Evolutionary conservation across 371 early-diverging fungal species (phyloP).

Genomic region (Rhizopus sp.): DNA sequence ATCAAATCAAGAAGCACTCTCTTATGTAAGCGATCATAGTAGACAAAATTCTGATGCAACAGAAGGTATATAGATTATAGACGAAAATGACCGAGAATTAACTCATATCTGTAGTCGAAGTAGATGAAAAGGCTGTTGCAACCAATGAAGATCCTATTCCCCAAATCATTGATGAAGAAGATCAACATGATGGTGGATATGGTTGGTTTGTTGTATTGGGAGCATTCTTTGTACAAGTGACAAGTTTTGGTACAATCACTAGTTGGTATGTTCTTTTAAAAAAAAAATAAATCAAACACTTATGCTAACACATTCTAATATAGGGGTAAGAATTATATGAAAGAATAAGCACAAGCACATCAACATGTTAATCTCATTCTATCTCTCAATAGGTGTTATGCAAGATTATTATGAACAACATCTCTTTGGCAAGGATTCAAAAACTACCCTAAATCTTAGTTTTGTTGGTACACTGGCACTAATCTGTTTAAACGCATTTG

Average conservation of each 20-base stretch:
- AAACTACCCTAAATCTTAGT: slow-evolving; percentile 21
- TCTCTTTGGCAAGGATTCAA: slow-evolving; percentile 5
- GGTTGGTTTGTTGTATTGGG: slow-evolving; percentile 65
- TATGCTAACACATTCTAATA: slow-evolving; percentile 1
- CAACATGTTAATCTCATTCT: too few relatives aligned
- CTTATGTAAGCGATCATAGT: slow-evolving; percentile 1
- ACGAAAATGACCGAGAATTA: neutral
- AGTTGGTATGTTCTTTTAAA: too few relatives aligned
- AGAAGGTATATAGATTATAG: slow-evolving; percentile 8
- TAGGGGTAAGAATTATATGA: slow-evolving; percentile 21
- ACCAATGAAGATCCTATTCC: slow-evolving; percentile 3
- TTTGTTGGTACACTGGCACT: slow-evolving; percentile 39
- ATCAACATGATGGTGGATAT: slow-evolving; percentile 55
- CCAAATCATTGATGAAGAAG: slow-evolving; percentile 3
- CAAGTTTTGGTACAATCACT: slow-evolving; percentile 50
- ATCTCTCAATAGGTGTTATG: slow-evolving; percentile 23
- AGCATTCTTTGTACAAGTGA: slow-evolving; percentile 59
- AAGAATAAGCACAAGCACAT: neutral
- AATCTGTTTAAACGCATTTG: slow-evolving; percentile 24
- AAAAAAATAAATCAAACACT: too few relatives aligned
- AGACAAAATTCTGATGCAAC: slow-evolving; percentile 7
- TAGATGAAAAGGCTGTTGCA: slow-evolving; percentile 1
- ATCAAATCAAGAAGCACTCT: slow-evolving; percentile 8
- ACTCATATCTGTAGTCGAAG: neutral
- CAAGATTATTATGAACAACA: slow-evolving; percentile 27